Evolutionary conservation across 495 filamentous ascomycete genomes (phyloP), one percentile per base, ranked within the genome.

Genomic region (Aspergillus incahuasiensis): DNA sequence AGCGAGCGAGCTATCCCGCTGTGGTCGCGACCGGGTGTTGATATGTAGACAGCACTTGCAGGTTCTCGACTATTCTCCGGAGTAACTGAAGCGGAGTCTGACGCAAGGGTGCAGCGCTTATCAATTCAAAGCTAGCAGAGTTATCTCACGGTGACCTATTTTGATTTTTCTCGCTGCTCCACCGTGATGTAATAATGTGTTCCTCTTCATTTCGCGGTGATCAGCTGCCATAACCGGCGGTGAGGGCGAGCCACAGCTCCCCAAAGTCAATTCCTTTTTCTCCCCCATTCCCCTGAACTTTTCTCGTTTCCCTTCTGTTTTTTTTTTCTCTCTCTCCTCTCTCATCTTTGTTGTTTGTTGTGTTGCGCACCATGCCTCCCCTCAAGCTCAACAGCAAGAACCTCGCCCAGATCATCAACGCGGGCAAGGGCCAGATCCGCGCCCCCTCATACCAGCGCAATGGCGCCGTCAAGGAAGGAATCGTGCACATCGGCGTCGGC

Each of bases 401-500:
- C 57, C 58, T 77, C 43, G 48, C 68, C 44, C 68, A 68, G 44
- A 77, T 77, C 44, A 18, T 58, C 40, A 46, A 66, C 4, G 63
- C 67, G 3, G 65, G 66, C 35, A 52, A 68, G 40, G 40, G 55
- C 15, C 45, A 62, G 39, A 55, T 74, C 51, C 61, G 68, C 58
- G 56, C 68, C 32, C 74, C 74, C 4, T 69, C 60, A 56, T 74
- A 75, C 58, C 41, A 44, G 49, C 74, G 74, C 48, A 66, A 63
- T 57, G 54, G 24, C 39, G 68, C 69, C 19, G 71, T 77, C 63
- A 78, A 78, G 64, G 75, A 78, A 60, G 75, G 75, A 30, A 78
- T 78, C 45, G 74, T 78, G 42, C 75, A 78, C 53, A 55, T 78
- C 45, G 75, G 75, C 7, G 74, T 78, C 0, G 75, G 75, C 34